Evolutionary conservation across 2,329 filamentous ascomycete species (phyloP), one percentile per base, ranked within the genome.

Genomic region (Aureobasidium subglaciale): DNA sequence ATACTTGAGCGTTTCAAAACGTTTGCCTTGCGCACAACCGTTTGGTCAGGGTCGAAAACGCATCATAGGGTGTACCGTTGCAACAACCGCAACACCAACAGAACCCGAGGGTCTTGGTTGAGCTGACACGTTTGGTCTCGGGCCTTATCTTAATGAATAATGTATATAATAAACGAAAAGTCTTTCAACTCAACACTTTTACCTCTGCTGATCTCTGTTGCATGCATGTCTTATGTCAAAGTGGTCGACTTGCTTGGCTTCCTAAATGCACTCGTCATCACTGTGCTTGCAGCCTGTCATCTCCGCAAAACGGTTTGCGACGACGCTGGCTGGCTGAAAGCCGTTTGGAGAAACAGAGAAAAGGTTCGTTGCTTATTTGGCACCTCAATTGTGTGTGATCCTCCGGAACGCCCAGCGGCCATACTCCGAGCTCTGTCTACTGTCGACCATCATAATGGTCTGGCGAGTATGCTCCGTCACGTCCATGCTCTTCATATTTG

Each of bases 261-360:
- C 9, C 10, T 22, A 5, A n/a, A 27, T 22, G 10, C 9, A 20
- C 6, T 32, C 42, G 42, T 45, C 42, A 45, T 45, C 7, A 10
- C 24, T 45, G 10, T 29, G 25, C 3, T 3, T 13, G 29, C 29
- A 30, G 16, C 41, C 16, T 29, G 25, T 48, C 43, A 48, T 48
- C 43, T 48, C 43, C 43, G 43, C 43, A 48, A 48, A 45, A 34
- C 43, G 29, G 29, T 35, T 48, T n/a, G 20, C 16, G 8, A 25
- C 6, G 43, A 48, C 7, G 30, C 15, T n/a, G 43, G 37, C 37
- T 40, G 37, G 30, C 18, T 48, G 30, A 11, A 34, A 20, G 20
- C 43, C 43, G 43, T 48, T 48, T n/a, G 10, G n/a, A n/a, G n/a
- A n/a, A n/a, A n/a, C n/a, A n/a, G n/a, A 16, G 16, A 48, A 43